Conservation (phyloP, 2,329 filamentous ascomycete species). For the Remersonia thermophila region DNA sequence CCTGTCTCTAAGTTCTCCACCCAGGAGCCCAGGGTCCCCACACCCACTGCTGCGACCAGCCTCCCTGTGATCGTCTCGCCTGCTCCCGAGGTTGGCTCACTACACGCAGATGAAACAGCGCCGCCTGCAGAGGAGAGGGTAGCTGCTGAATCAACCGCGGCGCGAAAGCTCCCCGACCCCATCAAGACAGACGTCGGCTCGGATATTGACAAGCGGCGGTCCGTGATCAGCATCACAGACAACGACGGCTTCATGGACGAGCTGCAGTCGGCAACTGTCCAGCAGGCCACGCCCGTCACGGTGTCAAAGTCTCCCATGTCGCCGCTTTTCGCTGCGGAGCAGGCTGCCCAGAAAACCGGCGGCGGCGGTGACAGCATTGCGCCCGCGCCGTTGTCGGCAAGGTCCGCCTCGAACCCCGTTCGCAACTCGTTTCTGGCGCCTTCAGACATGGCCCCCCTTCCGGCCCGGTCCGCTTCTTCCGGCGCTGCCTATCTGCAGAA, state of each 20-base stretch:
- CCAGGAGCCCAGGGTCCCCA: slow-evolving; percentile 22
- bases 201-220: slow-evolving; percentile 21
- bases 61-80: slow-evolving; percentile 11
- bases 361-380: slow-evolving; percentile 9
- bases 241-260: slow-evolving; percentile 80
- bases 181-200: slow-evolving; percentile 39
- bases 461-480: slow-evolving; percentile 42
- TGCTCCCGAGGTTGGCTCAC: slow-evolving; percentile 8
- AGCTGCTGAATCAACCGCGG: too few relatives aligned
- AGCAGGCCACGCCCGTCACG: slow-evolving; percentile 70
- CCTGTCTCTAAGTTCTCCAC: slow-evolving; percentile 34
- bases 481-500: slow-evolving; percentile 44
- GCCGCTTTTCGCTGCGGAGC: slow-evolving; percentile 39
- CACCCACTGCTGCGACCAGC: slow-evolving; percentile 12
- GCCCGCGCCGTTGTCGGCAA: slow-evolving; percentile 24
- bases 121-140: not conserved
- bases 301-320: slow-evolving; percentile 76
- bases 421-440: slow-evolving; percentile 34
- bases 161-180: slow-evolving; percentile 35
- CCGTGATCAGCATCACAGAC: slow-evolving; percentile 43
- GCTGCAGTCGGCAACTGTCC: slow-evolving; percentile 65
- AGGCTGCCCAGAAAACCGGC: slow-evolving; percentile 18
- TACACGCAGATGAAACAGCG: slow-evolving; percentile 5
- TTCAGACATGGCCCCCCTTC: slow-evolving; percentile 33
- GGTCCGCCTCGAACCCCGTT: slow-evolving; percentile 39